Conservation (phyloP, 1,284 basidiomycete species). For the Tremellales sp. region DNA sequence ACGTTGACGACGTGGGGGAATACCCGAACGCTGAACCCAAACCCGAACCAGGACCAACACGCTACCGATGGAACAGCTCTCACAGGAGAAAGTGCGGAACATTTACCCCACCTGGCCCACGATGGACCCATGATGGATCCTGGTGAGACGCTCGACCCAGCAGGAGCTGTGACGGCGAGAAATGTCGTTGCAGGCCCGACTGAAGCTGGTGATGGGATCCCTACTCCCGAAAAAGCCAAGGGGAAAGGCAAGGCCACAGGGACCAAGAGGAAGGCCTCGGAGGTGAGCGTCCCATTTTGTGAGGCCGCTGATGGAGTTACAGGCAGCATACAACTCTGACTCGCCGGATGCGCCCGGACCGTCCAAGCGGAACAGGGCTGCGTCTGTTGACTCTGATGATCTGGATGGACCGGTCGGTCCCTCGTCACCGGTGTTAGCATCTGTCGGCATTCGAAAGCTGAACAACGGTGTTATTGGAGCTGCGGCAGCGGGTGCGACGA, state of each 20-base stretch:
- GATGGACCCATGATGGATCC: conserved; percentile 21
- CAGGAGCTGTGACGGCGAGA: conserved; percentile 32
- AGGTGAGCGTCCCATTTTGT: no score
- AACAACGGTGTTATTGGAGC: neutral
- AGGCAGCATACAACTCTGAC: no score
- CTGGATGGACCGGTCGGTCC: conserved; percentile 53
- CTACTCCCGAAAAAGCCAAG: conserved; percentile 14
- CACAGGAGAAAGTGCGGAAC: neutral
- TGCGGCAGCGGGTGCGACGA: conserved; percentile 53
- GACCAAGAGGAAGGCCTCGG: no score
- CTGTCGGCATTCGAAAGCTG: no score
- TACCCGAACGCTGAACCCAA: no score
- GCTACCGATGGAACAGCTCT: conserved; percentile 6
- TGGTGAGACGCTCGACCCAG: conserved; percentile 25
- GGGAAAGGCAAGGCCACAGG: conserved; percentile 17
- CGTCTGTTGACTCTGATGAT: conserved; percentile 60
- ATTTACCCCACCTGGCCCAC: conserved; percentile 13
- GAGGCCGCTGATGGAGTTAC: no score
- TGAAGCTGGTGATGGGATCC: conserved; percentile 26
- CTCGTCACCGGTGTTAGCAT: conserved; percentile 14
- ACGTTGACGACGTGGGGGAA: conserved; percentile 36
- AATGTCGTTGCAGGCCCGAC: conserved; percentile 35
- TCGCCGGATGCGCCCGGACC: conserved; percentile 30
- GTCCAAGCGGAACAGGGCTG: conserved; percentile 39
- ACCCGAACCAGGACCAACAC: conserved; percentile 4